phyloP scores from a whole-genome alignment of 495 filamentous ascomycete genomes.

The Ascobolus immersus region DNA sequence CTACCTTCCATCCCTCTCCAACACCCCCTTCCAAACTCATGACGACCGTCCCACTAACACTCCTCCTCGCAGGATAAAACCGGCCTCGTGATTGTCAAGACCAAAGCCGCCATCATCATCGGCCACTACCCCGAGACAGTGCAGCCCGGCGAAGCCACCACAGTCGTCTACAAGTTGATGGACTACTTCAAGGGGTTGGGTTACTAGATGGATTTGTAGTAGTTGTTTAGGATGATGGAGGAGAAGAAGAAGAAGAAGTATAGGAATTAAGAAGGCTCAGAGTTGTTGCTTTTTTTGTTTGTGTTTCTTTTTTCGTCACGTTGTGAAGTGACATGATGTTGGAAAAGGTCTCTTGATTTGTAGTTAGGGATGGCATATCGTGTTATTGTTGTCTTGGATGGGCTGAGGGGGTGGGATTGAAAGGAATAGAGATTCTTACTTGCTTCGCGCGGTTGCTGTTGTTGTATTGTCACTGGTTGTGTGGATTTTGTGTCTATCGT shows the following conservation, averaged over 20 bases:
- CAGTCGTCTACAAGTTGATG: slow-evolving; percentile 38
- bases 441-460: no score
- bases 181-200: slow-evolving; percentile 47
- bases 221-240: background rate
- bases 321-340: no score
- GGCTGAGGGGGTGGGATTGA: no score
- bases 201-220: slow-evolving; percentile 26
- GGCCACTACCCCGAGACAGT: slow-evolving; percentile 52
- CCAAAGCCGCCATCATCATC: slow-evolving; percentile 61
- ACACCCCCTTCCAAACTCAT: slow-evolving; percentile 16
- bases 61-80: slow-evolving; percentile 43
- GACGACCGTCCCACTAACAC: background rate
- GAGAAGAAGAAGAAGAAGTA: background rate
- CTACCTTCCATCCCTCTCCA: slow-evolving; percentile 17
- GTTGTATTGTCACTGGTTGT: no score
- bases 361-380: no score
- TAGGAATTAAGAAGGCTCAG: background rate
- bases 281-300: no score
- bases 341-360: no score
- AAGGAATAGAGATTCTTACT: no score
- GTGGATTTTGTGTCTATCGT: no score
- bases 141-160: slow-evolving; percentile 38
- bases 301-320: no score
- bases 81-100: slow-evolving; percentile 57
- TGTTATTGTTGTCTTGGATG: no score